Evolutionary conservation across 371 early-diverging fungal species (phyloP).

Genomic region (Saksenaea vasiformis): DNA sequence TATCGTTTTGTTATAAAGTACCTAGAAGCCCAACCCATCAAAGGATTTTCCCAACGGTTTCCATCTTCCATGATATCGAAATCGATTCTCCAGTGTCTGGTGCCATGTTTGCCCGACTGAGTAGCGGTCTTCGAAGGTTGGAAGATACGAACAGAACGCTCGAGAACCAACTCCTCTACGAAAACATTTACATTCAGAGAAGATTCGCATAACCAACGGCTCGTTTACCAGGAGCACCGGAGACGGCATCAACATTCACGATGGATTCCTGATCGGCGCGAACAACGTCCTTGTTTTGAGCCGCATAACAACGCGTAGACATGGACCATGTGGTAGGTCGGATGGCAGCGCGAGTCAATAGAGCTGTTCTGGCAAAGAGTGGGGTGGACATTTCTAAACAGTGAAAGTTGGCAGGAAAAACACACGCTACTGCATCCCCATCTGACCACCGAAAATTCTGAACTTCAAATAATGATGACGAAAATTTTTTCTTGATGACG

Average conservation of each 20-base stretch:
- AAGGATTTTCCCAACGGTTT: constrained; percentile 89
- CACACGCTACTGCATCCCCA: neutral
- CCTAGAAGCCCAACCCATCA: constrained; percentile 96
- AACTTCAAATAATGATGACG: too few relatives aligned
- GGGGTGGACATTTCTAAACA: constrained; percentile 19
- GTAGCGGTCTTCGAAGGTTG: constrained; percentile 83
- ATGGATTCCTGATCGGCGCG: constrained; percentile 27
- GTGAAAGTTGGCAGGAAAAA: neutral
- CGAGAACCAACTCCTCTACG: constrained; percentile 49
- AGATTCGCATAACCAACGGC: neutral
- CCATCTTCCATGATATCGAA: constrained; percentile 72
- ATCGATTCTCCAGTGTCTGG: constrained; percentile 86
- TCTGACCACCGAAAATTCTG: too few relatives aligned
- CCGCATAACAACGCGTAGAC: constrained; percentile 18
- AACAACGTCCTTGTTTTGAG: constrained; percentile 30
- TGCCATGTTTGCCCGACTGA: constrained; percentile 81
- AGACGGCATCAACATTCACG: constrained; percentile 38
- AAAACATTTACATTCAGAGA: neutral
- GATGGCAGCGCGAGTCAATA: constrained; percentile 21
- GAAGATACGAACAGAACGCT: constrained; percentile 87
- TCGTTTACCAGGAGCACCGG: constrained; percentile 52
- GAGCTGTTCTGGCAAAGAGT: constrained; percentile 32
- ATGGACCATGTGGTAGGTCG: constrained; percentile 24
- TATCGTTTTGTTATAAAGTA: constrained; percentile 23
- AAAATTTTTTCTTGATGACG: too few relatives aligned